Base-by-base conservation (phyloP, 2,329 filamentous ascomycete species). In the Geosmithia morbida region DNA sequence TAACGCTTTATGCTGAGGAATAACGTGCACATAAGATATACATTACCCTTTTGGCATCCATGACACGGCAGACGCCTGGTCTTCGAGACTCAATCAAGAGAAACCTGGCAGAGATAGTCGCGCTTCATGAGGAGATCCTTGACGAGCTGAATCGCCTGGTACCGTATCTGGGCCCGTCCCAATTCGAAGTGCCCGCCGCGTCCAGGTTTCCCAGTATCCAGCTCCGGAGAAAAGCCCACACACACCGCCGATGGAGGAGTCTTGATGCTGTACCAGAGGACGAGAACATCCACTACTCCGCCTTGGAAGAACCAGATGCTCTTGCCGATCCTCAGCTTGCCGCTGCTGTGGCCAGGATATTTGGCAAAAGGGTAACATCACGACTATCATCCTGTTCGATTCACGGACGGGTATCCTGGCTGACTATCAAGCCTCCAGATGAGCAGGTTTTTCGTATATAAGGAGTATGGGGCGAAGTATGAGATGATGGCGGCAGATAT, bases 391-490 rank as follows among this genome's bases (percentile, higher is more conserved):
- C 14, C 5, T 11, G 5, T 19, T 42, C 41, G 7, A 18, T 3
- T 7, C 7, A n/a, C 7, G 29, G 22, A 37, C 33, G 11, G 33
- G 33, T 5, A 37, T 37, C 8, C 20, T 11, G 8, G 45, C 48
- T 48, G 26, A 53, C 44, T 46, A 20, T 18, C 18, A 14, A 8
- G 8, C 22, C 22, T 26, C 22, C 52, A 94, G 86, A 82, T 94
- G 66, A 76, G 78, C 50, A 79, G 81, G 0, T 92, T 97, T 65
- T 84, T 85, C 58, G 72, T 83, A 45, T 98, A 98, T 59, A 85
- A 94, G 65, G 86, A 94, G 55, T 98, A 95, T 60, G 85, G 86
- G 37, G 84, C 85, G 46, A 90, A 90, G 59, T 94, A 92, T 62
- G 87, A 94, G 54, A 72, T 87, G 53, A 85, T 96, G 70, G 79